phyloP scores from a whole-genome alignment of 1,284 basidiomycete genomes.

The Albatrellus sp. region DNA sequence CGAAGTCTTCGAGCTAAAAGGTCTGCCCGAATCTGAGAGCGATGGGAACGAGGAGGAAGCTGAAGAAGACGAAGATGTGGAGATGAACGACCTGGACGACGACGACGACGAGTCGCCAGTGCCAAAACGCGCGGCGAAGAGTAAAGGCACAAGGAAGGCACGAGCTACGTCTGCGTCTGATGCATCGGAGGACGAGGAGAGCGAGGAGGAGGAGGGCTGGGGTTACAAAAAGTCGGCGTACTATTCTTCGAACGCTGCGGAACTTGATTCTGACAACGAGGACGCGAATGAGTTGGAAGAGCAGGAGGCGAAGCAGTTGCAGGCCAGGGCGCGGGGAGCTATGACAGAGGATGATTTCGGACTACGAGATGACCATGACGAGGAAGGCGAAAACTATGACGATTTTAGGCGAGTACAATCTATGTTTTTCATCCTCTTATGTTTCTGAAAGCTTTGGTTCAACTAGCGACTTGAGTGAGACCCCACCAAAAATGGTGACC shows the following conservation, averaged over 20 bases:
- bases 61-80: slow-evolving; percentile 14
- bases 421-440: not conserved
- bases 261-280: slow-evolving; percentile 75
- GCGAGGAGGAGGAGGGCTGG: slow-evolving; percentile 66
- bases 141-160: slow-evolving; percentile 20
- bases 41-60: slow-evolving; percentile 24
- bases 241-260: slow-evolving; percentile 74
- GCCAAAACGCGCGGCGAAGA: slow-evolving; percentile 26
- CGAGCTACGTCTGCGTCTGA: slow-evolving; percentile 13
- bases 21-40: slow-evolving; percentile 29
- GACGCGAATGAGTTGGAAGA: slow-evolving; percentile 81
- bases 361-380: slow-evolving; percentile 50
- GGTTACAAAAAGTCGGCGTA: slow-evolving; percentile 68
- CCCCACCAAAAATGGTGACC: slow-evolving; percentile 14
- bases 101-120: slow-evolving; percentile 22
- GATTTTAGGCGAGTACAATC: slow-evolving; percentile 29
- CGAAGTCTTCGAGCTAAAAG: slow-evolving; percentile 61
- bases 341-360: slow-evolving; percentile 82
- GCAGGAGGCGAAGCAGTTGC: slow-evolving; percentile 75
- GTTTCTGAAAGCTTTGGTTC: slow-evolving; percentile 1
- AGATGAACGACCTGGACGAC: slow-evolving; percentile 20
- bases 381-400: slow-evolving; percentile 17
- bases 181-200: slow-evolving; percentile 26
- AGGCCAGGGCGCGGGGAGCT: slow-evolving; percentile 60
- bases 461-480: slow-evolving; percentile 24